A percentile compares a stretch with the other conserved stretches of the same genome.
These are phyloP conservation scores for Oryza rufipogon DNA, from an alignment of 176 grass and related monocot genomes.

Conservation along the genomic window DNA sequence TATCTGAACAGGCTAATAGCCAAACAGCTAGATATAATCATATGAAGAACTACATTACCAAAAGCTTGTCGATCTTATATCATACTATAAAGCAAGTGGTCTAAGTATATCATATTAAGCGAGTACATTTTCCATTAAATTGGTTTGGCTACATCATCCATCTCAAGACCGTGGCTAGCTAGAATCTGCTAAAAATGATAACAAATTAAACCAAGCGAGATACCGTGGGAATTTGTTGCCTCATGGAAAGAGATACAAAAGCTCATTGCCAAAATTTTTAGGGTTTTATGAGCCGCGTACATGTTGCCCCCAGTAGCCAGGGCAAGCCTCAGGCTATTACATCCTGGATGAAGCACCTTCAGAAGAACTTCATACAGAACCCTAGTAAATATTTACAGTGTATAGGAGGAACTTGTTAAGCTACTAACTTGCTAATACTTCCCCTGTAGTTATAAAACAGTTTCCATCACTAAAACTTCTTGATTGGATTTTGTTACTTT, in stretches of 20 bases:
- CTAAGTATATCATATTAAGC: neutral
- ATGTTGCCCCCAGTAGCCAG: conserved; percentile 21
- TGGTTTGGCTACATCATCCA: neutral
- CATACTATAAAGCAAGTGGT: neutral
- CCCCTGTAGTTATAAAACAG: neutral
- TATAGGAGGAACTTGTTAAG: neutral
- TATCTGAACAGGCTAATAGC: neutral
- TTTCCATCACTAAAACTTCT: conserved; percentile 9
- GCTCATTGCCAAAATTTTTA: conserved; percentile 33
- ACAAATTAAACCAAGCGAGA: neutral
- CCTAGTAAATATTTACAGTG: conserved; percentile 34
- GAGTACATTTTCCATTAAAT: neutral
- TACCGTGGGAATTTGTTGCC: neutral
- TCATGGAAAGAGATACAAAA: neutral
- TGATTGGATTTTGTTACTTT: neutral
- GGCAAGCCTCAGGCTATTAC: conserved; percentile 6
- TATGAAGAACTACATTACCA: neutral
- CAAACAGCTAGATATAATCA: neutral
- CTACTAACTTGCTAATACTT: neutral
- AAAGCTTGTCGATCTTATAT: neutral
- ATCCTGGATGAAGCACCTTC: conserved; percentile 1
- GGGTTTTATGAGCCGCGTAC: neutral
- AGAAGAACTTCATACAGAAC: neutral
- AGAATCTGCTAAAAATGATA: neutral
- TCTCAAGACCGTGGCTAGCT: neutral